A percentile compares a stretch with the other conserved stretches of the same genome.
phyloP scores from a whole-genome alignment of 1,284 basidiomycete species.

The Inonotus hispidus region DNA sequence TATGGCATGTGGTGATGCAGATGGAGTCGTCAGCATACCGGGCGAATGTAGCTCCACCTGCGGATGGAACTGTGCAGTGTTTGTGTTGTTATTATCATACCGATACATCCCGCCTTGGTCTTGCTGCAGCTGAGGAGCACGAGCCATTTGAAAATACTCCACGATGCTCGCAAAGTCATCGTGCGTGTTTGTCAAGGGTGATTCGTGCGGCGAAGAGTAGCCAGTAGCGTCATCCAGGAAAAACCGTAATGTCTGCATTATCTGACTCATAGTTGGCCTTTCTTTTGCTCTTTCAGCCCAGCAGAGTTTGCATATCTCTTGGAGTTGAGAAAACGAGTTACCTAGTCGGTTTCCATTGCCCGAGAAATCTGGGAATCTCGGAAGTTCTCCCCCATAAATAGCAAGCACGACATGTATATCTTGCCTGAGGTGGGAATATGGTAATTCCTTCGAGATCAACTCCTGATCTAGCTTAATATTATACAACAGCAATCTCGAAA shows the following conservation, averaged over 20 bases:
- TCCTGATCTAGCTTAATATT: background rate
- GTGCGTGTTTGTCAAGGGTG: too few relatives aligned
- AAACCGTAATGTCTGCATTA: conserved; percentile 40
- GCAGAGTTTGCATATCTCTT: background rate
- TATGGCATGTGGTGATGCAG: conserved; percentile 4
- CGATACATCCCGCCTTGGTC: background rate
- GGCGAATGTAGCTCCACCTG: conserved; percentile 12
- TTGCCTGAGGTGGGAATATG: background rate
- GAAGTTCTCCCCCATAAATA: background rate
- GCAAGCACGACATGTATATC: background rate
- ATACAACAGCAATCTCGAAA: background rate
- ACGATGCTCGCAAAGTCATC: too few relatives aligned
- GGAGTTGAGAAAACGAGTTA: background rate
- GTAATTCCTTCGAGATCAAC: background rate
- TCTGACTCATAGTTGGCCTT: background rate
- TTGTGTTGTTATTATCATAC: background rate
- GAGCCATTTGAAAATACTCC: too few relatives aligned
- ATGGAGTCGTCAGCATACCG: conserved; percentile 28
- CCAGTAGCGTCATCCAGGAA: conserved; percentile 36
- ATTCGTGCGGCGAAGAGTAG: too few relatives aligned
- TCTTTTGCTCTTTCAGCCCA: background rate
- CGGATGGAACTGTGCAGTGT: conserved; percentile 12
- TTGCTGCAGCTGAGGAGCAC: too few relatives aligned
- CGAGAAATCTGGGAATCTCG: background rate
- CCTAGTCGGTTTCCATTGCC: background rate